Evolutionary conservation across 495 filamentous ascomycete genomes (phyloP).

Genomic region (Usnea hakonensis): DNA sequence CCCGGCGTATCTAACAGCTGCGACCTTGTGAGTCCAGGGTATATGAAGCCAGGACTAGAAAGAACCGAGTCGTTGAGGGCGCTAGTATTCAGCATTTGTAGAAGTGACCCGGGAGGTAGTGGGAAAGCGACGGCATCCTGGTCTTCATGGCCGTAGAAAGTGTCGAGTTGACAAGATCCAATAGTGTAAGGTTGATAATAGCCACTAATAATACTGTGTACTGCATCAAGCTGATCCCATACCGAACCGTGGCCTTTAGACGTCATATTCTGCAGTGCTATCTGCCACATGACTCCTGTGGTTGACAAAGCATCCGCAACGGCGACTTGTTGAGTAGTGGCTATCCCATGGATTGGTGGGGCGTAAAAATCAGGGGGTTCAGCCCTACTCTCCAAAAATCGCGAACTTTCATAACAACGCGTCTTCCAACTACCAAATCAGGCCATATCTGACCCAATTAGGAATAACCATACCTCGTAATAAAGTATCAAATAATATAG

Average conservation of each 20-base stretch:
- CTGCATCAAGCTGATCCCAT: constrained; percentile 9
- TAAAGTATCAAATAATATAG: too few species aligned
- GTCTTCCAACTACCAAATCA: too few species aligned
- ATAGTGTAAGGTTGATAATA: constrained; percentile 14
- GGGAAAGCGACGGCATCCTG: constrained; percentile 6
- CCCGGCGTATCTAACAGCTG: constrained; percentile 11
- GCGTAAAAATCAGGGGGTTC: too few species aligned
- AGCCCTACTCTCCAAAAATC: too few species aligned
- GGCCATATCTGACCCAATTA: too few species aligned
- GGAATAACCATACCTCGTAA: too few species aligned
- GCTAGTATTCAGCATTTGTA: not conserved
- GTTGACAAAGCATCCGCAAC: constrained; percentile 14
- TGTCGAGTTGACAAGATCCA: constrained; percentile 4
- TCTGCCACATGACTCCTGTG: constrained; percentile 3
- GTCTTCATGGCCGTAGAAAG: constrained; percentile 1
- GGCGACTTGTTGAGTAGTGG: constrained; percentile 11
- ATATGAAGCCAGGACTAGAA: not conserved
- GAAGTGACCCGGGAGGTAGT: not conserved
- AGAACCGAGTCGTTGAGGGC: not conserved
- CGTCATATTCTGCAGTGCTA: constrained; percentile 1
- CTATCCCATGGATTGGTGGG: not conserved
- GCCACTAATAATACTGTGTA: constrained; percentile 5
- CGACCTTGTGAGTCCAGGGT: constrained; percentile 8
- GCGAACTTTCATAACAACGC: too few species aligned
- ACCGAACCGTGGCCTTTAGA: not conserved